Evolutionary conservation across 768 basidiomycete species (phyloP), one percentile per base, ranked within the genome.

Genomic region (Auricularia sp.): DNA sequence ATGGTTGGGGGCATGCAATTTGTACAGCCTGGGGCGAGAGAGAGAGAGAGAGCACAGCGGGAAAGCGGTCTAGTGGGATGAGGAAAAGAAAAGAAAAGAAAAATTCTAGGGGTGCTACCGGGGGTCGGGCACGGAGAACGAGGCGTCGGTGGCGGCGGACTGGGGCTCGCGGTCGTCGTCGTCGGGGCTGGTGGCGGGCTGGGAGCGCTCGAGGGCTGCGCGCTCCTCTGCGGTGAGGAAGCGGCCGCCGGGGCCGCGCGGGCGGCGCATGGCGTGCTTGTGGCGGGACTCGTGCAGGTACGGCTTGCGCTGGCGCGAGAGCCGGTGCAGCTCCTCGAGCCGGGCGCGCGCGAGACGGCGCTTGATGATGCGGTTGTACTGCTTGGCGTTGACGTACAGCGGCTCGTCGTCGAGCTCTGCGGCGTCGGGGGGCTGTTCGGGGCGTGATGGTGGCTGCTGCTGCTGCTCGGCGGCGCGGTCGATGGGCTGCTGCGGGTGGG

Each of bases 201-300:
- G 11, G 10, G 64, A 16, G 58, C 36, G 35, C 60, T 64, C 58
- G 58, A 59, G 88, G 0, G 90, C 88, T 0, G 91, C 90, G 60
- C 95, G 94, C 75, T 98, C 95, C 21, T 94, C 93, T 61, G 94
- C 92, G 7, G 95, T 98, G 71, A 98, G 86, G 78, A 99, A 99
- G 53, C 97, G 87, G 29, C 97, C 97, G 11, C 97, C 97, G 29
- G 97, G 96, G 3, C 97, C 97, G 64, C 97, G 84, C 16, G 97
- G 97, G 21, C 97, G 86, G 56, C 94, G 87, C 89, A 98, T 95
- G 36, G 97, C 97, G 77, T 99, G 97, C 68, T 93, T 91, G 79
- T 99, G 97, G 56, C 97, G 87, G 7, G 93, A 96, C 73, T 99
- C 97, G 68, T 99, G 97, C 36, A 98, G 87, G 77, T 98, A 99